Percentiles rank a stretch among this genome's conserved stretches.
Evolutionary conservation across 2,329 filamentous ascomycete genomes (phyloP).

Genomic region (Aspergillus fumigatiaffinis): DNA sequence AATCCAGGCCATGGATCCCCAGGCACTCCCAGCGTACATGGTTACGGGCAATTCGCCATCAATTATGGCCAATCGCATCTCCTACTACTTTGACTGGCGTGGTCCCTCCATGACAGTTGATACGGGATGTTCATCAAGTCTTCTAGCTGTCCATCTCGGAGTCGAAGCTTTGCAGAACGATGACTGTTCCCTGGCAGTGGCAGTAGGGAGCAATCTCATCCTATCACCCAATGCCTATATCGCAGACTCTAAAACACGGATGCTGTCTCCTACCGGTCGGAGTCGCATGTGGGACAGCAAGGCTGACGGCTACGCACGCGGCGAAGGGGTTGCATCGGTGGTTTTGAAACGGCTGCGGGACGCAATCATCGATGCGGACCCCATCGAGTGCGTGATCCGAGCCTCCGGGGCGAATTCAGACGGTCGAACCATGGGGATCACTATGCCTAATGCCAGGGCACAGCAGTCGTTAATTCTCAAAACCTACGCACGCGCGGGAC

Average conservation of each 20-base stretch:
- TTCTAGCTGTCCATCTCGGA: constrained; percentile 28
- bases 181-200: constrained; percentile 11
- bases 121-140: constrained; percentile 40
- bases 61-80: constrained; percentile 32
- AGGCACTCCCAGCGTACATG: not conserved
- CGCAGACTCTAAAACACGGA: constrained; percentile 17
- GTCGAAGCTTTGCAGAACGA: constrained; percentile 21
- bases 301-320: constrained; percentile 48
- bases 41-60: constrained; percentile 23
- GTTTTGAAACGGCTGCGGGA: constrained; percentile 47
- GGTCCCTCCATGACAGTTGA: constrained; percentile 39
- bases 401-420: constrained; percentile 26
- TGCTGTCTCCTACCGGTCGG: constrained; percentile 49
- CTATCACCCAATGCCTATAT: constrained; percentile 19
- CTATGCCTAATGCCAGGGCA: constrained; percentile 25
- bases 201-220: constrained; percentile 4
- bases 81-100: constrained; percentile 19
- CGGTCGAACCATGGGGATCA: constrained; percentile 22
- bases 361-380: constrained; percentile 44
- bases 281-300: constrained; percentile 43
- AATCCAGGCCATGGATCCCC: not conserved
- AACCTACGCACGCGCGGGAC: constrained; percentile 31
- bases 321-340: constrained; percentile 48
- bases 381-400: constrained; percentile 35
- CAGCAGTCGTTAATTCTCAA: constrained; percentile 34